A percentile compares a stretch with the other conserved stretches of the same genome.
Conservation (phyloP, 192 early-diverging fungal species). For the Jimgerdemannia flammicorona region DNA sequence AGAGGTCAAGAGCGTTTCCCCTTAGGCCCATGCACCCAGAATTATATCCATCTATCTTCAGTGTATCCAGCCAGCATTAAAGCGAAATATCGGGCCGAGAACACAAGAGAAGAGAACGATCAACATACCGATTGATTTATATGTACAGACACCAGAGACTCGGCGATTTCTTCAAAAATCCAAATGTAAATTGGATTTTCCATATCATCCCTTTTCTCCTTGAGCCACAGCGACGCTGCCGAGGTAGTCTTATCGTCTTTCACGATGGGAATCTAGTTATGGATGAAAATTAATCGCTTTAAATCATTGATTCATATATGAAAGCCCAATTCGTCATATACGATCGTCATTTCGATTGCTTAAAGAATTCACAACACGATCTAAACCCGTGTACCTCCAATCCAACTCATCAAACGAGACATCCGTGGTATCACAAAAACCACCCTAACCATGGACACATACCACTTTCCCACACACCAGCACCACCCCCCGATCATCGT, state of each 20-base stretch:
- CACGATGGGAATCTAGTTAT: slow-evolving; percentile 44
- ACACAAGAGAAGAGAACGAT: slow-evolving; percentile 3
- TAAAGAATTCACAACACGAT: background rate
- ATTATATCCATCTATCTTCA: background rate
- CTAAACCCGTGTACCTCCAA: background rate
- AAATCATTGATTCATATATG: too few relatives aligned
- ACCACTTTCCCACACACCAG: slow-evolving; percentile 30
- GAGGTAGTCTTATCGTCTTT: slow-evolving; percentile 46
- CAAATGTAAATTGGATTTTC: slow-evolving; percentile 51
- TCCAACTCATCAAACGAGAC: too few relatives aligned
- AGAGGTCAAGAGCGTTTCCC: too few relatives aligned
- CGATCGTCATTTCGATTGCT: too few relatives aligned
- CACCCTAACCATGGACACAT: background rate
- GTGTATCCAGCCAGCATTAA: background rate
- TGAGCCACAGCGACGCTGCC: slow-evolving; percentile 62
- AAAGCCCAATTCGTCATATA: too few relatives aligned
- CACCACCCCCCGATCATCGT: slow-evolving; percentile 18
- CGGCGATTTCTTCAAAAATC: slow-evolving; percentile 63
- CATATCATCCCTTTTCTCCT: slow-evolving; percentile 41
- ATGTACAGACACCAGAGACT: slow-evolving; percentile 21
- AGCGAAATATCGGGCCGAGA: background rate
- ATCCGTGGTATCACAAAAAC: background rate
- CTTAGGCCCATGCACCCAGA: too few relatives aligned
- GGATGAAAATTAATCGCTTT: background rate
- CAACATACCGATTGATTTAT: slow-evolving; percentile 2